Evolutionary conservation across 495 filamentous ascomycete species (phyloP), one percentile per base, ranked within the genome.

Genomic region (Podospora conica): DNA sequence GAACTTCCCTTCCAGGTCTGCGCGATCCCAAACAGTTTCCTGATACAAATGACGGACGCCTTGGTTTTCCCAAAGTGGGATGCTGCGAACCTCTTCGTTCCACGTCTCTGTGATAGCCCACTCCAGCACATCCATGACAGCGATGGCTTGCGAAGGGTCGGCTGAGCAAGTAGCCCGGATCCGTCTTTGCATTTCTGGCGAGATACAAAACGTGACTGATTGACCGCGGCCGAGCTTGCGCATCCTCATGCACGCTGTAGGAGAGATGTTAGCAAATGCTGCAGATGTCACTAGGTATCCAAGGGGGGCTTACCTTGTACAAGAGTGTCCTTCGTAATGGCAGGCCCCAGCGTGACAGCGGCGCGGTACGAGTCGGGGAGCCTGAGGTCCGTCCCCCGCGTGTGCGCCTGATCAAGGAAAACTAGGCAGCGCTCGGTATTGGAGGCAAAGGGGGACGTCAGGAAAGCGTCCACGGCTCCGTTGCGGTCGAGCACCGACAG

Each of bases 341-440:
- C 77, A 0, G 86, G 80, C 0, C 90, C 89, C 0, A 94, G 77
- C 0, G 88, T 93, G 7, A 95, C 84, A 3, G 88, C 88, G 3
- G 87, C 91, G 12, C 84, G 75, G 64, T 85, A 87, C 12, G 79
- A 18, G 0, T 63, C 63, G 0, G 91, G 90, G 3, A 95, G 70
- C 67, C 82, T 87, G 9, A 95, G 69, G 69, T 94, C 90, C 1
- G 85, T 90, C 0, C 91, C 91, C 68, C 91, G 76, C 0, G 91
- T 92, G 67, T 95, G 91, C 0, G 84, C 84, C 67, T 95, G 86
- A 58, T 93, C 91, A 2, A 93, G 78, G 69, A 88, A 93, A 0
- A 93, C 84, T 0, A 91, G 76, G 67, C 89, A 93, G 0, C 73
- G 66, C 11, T 84, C 85, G 27, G 91, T 77, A 11, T 88, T 83